Evolutionary conservation across 306 rosid species (phyloP).

Genomic region (Dryas drummondii): DNA sequence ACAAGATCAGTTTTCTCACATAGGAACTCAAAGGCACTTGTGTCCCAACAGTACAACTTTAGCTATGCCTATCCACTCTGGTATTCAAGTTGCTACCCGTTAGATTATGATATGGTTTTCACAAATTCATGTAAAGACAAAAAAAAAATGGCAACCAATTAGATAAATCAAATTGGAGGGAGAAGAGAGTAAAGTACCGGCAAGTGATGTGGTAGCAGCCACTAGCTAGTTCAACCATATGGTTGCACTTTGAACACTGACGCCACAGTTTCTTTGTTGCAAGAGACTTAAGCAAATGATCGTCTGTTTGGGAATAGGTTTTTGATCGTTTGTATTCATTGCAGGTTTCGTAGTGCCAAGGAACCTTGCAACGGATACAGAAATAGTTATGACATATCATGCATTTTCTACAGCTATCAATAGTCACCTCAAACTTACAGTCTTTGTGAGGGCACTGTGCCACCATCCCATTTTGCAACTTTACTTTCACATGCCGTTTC

Average conservation of each 20-base stretch:
- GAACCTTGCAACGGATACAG: slow-evolving; percentile 65
- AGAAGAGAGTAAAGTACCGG: slow-evolving; percentile 48
- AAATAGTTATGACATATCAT: slow-evolving; percentile 58
- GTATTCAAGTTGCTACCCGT: no score
- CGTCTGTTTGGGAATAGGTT: slow-evolving; percentile 46
- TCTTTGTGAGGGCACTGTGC: slow-evolving; percentile 62
- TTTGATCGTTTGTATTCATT: slow-evolving; percentile 32
- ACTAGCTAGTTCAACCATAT: slow-evolving; percentile 73
- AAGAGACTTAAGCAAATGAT: slow-evolving; percentile 55
- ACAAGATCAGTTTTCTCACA: no score
- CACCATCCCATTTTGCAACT: slow-evolving; percentile 53
- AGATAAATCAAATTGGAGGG: not conserved
- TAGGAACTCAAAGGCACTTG: no score
- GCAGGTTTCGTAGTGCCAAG: slow-evolving; percentile 70
- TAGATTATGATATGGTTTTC: no score
- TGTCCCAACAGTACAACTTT: no score
- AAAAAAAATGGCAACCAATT: not conserved
- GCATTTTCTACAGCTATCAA: slow-evolving; percentile 59
- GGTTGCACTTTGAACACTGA: slow-evolving; percentile 65
- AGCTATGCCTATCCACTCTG: no score
- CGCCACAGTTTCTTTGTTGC: slow-evolving; percentile 59
- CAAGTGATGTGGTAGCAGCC: slow-evolving; percentile 89
- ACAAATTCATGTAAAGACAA: not conserved
- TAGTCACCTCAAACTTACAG: slow-evolving; percentile 48
- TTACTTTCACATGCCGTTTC: slow-evolving; percentile 69